Conservation (phyloP, 257 asterid genomes). For the Verbena officinalis region DNA sequence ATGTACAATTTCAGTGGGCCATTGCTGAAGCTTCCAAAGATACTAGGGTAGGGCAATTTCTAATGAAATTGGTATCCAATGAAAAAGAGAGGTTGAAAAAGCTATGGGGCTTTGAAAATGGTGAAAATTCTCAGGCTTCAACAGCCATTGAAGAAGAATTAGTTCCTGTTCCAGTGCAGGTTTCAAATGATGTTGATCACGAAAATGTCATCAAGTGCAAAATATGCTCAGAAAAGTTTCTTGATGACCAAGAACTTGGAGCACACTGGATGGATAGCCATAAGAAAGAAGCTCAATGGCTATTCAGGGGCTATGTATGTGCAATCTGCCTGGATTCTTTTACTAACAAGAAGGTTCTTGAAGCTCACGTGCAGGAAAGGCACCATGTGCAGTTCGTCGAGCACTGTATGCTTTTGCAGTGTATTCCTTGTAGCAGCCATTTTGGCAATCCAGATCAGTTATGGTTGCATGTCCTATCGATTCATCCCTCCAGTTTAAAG, state of each 20-base stretch:
- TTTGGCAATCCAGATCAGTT: slow-evolving; percentile 83
- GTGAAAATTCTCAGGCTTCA: slow-evolving; percentile 45
- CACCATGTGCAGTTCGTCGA: slow-evolving; percentile 90
- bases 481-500: slow-evolving; percentile 64
- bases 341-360: slow-evolving; percentile 88
- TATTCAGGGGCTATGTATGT: slow-evolving; percentile 96
- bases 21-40: slow-evolving; percentile 91
- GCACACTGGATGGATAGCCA: slow-evolving; percentile 81
- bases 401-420: slow-evolving; percentile 95
- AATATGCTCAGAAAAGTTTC: slow-evolving; percentile 62
- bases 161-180: slow-evolving; percentile 35
- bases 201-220: slow-evolving; percentile 75
- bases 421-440: slow-evolving; percentile 87
- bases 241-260: slow-evolving; percentile 75
- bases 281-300: slow-evolving; percentile 96
- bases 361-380: slow-evolving; percentile 92
- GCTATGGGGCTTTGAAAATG: slow-evolving; percentile 69
- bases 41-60: slow-evolving; percentile 52
- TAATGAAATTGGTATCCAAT: slow-evolving; percentile 62
- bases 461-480: slow-evolving; percentile 84
- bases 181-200: slow-evolving; percentile 38
- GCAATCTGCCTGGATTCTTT: slow-evolving; percentile 95
- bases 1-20: slow-evolving; percentile 93
- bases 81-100: slow-evolving; percentile 80
- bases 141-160: slow-evolving; percentile 50